Conservation (phyloP, 148 eudicot species). For the Euryodendron excelsum region DNA sequence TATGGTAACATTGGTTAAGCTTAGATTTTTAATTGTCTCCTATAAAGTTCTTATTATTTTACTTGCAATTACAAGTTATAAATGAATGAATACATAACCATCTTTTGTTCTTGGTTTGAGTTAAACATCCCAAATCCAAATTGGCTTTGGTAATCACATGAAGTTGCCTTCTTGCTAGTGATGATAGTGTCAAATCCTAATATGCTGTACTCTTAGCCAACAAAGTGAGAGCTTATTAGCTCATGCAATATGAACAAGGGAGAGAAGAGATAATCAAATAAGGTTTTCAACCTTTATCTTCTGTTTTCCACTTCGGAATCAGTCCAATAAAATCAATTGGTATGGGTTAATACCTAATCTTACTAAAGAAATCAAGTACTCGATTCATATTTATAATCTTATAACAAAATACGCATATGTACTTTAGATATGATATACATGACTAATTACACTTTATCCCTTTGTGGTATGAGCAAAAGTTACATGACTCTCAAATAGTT, state of each 20-base stretch:
- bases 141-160: too few relatives aligned
- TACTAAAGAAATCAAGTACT: background rate
- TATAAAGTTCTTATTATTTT: background rate
- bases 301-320: background rate
- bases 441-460: too few relatives aligned
- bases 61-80: background rate
- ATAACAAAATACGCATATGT: too few relatives aligned
- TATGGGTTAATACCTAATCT: background rate
- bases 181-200: too few relatives aligned
- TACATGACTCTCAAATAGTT: too few relatives aligned
- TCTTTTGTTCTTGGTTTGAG: too few relatives aligned
- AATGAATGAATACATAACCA: too few relatives aligned
- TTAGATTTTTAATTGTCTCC: background rate
- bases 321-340: background rate
- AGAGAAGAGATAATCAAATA: background rate
- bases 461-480: too few relatives aligned
- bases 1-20: background rate
- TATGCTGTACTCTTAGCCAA: background rate
- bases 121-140: background rate
- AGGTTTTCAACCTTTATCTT: background rate
- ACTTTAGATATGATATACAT: too few relatives aligned
- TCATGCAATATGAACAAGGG: background rate
- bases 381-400: background rate
- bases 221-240: background rate
- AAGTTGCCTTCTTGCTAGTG: too few relatives aligned